phyloP scores from a whole-genome alignment of 352 stramenopile species.

The Globisporangium acanthophoron region DNA sequence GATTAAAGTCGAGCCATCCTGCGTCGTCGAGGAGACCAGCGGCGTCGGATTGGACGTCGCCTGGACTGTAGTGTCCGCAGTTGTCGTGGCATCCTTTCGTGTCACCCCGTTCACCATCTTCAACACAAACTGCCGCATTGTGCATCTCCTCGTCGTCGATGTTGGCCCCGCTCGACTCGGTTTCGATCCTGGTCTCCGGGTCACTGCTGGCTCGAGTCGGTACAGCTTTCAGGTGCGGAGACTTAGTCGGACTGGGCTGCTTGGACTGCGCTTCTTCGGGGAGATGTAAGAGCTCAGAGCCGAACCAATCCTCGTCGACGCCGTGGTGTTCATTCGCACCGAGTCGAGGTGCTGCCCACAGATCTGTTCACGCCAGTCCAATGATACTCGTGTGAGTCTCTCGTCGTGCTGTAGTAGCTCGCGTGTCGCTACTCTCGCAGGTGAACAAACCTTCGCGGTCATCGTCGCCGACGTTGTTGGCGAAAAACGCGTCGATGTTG shows the following conservation, averaged over 20 bases:
- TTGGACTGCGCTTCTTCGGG: conserved; percentile 1
- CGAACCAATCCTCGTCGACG: conserved; percentile 12
- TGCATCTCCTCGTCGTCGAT: conserved; percentile 7
- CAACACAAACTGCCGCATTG: conserved; percentile 11
- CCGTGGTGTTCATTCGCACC: not conserved
- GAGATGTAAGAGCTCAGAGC: not conserved
- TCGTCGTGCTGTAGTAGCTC: not conserved
- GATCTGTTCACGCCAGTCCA: conserved; percentile 7
- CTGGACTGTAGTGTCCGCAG: not conserved
- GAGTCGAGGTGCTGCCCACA: conserved; percentile 14
- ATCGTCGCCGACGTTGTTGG: conserved; percentile 16
- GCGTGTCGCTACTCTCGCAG: no score
- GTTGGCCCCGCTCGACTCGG: conserved; percentile 8
- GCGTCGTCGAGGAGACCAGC: conserved; percentile 16
- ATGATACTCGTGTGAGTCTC: not conserved
- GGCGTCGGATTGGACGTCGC: conserved; percentile 2
- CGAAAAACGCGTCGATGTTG: conserved; percentile 30
- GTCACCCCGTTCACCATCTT: conserved; percentile 10
- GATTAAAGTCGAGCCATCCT: conserved; percentile 26
- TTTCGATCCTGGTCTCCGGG: not conserved
- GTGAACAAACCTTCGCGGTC: conserved; percentile 1
- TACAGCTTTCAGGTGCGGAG: not conserved
- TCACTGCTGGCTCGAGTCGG: not conserved
- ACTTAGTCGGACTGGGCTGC: conserved; percentile 1
- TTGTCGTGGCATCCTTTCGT: conserved; percentile 15